Base-by-base conservation (phyloP, 495 filamentous ascomycete species). In the Elasticomyces elasticus region DNA sequence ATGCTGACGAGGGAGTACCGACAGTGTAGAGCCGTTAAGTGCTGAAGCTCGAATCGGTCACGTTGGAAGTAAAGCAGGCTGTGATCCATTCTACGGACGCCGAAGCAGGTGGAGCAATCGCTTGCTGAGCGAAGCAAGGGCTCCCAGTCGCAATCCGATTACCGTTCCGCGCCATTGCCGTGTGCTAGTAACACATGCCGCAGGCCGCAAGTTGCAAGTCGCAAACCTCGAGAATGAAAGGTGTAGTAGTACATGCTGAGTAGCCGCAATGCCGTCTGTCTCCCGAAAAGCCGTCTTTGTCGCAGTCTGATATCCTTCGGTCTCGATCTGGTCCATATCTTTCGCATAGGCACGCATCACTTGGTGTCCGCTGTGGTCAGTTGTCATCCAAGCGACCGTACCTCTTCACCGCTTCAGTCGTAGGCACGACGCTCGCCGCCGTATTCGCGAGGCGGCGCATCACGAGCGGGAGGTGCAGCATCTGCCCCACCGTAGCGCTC, bases 111-210 rank as follows among this genome's bases (percentile, higher is more conserved):
- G 30, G 26, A 20, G 17, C 17, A 17, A 23, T 20, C n/a, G 20
- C 25, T 37, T 26, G 50, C n/a, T 7, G 7, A 20, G 40, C 42
- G 28, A 22, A 51, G 38, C n/a, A 15, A 25, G 20, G 51, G 17
- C 41, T 43, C 37, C n/a, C 12, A 41, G 37, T 42, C 49, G 49
- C 17, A 43, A 31, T 43, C 38, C 38, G 51, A 15, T 47, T 30
- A 25, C 40, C 51, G 40, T 41, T 38, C 6, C 33, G 41, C 41
- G 41, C 22, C 30, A 15, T 48, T 46, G 19, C 30, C 27, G 45
- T 26, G n/a, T 15, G 52, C 52, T 55, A 55, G 45, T 55, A 55
- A 55, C 53, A 55, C 53, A 55, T 55, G 43, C 43, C 31, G 51
- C 49, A 51, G 17, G 41, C 27, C 30, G 48, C 48, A 45, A 40